Evolutionary conservation across 2,329 filamentous ascomycete genomes (phyloP).

Genomic region (Metarhizium rileyi): DNA sequence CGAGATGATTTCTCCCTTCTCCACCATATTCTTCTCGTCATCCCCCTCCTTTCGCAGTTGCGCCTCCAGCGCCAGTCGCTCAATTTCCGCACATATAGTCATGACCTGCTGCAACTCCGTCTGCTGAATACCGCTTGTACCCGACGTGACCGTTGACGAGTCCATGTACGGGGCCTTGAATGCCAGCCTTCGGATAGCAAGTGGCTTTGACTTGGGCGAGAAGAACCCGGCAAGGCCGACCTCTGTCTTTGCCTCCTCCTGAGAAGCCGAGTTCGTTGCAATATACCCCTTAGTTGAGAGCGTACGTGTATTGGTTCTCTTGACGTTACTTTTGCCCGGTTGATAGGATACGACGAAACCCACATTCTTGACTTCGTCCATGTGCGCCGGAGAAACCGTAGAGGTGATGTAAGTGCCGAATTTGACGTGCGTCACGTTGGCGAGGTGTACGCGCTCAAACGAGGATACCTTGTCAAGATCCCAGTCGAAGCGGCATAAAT

Average conservation of each 20-base stretch:
- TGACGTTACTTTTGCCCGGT: constrained; percentile 59
- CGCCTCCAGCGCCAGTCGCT: constrained; percentile 48
- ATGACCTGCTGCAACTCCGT: constrained; percentile 48
- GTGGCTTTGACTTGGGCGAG: constrained; percentile 23
- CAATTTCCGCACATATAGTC: constrained; percentile 67
- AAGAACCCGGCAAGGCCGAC: constrained; percentile 33
- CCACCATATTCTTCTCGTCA: constrained; percentile 37
- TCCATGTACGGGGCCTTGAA: constrained; percentile 46
- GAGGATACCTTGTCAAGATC: constrained; percentile 87
- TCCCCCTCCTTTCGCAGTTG: constrained; percentile 33
- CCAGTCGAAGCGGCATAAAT: constrained; percentile 91
- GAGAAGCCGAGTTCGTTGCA: constrained; percentile 14
- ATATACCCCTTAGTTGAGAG: constrained; percentile 44
- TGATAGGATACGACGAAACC: constrained; percentile 75
- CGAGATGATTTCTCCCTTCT: constrained; percentile 65
- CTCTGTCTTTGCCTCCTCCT: constrained; percentile 17
- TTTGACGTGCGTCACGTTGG: constrained; percentile 62
- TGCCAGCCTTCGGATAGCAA: constrained; percentile 34
- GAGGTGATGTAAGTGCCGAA: constrained; percentile 86
- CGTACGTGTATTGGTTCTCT: constrained; percentile 77
- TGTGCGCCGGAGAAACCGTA: constrained; percentile 67
- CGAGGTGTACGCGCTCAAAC: constrained; percentile 76
- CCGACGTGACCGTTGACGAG: constrained; percentile 45
- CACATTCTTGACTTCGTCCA: constrained; percentile 70
- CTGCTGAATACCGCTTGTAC: constrained; percentile 31